Evolutionary conservation across 345 rosid species (phyloP), one percentile per base, ranked within the genome.

Genomic region (Syzygium oleosum): DNA sequence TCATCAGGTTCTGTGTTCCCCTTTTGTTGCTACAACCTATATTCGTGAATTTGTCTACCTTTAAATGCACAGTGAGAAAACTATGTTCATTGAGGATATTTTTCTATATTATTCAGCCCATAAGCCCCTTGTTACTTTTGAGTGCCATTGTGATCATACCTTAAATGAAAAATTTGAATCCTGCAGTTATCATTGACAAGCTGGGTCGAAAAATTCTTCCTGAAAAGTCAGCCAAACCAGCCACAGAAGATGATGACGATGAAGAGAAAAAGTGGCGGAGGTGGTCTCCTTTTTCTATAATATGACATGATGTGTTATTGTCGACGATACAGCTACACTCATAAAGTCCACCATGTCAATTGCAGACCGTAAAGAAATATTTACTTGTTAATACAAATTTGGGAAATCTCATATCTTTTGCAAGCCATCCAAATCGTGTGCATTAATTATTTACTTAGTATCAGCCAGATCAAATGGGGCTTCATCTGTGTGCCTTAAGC

Each of bases 181-280:
- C 14, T 31, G 34, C 91, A 93, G 94, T 85, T 43, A 91, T 93
- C 59, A 90, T 91, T n/a, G 77, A 90, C 80, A 87, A 90, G 65
- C 53, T 93, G 89, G 89, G 84, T 34, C 52, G 16, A 53, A 90
- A 84, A 91, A 89, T 91, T 25, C 87, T 87, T 88, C 89, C 87
- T 3, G 88, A 68, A 52, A 83, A 86, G 43, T 43, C 53, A 21
- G 85, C 85, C 46, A 56, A 12, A 22, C 19, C 89, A 12, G 86
- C 52, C 49, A 59, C 5, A 17, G 88, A 89, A n/a, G 88, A 88
- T 52, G 90, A 41, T 59, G 88, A 88, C 1, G 41, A 85, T 52
- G 93, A 91, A 87, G 94, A 93, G 88, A 87, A 85, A 13, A 90
- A 90, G 86, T 93, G 94, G 93, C 89, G 91, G 22, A 68, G 88